Percentiles rank a stretch among this genome's conserved stretches.
phyloP scores from a whole-genome alignment of 495 filamentous ascomycete genomes.

The Jackrogersella multiformis region DNA sequence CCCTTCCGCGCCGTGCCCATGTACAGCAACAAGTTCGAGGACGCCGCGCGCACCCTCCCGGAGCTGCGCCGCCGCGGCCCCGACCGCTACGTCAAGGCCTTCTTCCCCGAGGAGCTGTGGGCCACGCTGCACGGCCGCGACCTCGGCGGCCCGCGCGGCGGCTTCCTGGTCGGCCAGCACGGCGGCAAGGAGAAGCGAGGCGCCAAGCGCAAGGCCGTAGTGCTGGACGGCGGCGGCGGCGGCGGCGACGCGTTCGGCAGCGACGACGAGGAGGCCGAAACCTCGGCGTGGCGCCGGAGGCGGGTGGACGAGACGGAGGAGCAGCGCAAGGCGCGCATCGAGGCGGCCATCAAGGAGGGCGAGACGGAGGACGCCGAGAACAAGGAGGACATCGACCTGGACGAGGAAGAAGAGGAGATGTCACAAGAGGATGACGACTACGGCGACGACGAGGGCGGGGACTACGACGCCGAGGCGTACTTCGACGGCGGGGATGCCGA shows the following conservation, averaged over 20 bases:
- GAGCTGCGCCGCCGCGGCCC: slow-evolving; percentile 50
- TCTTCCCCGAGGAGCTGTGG: slow-evolving; percentile 64
- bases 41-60: slow-evolving; percentile 56
- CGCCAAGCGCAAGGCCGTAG: slow-evolving; percentile 23
- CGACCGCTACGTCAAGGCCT: slow-evolving; percentile 54
- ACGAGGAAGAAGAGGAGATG: slow-evolving; percentile 57
- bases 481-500: slow-evolving; percentile 62
- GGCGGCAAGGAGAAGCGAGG: not conserved
- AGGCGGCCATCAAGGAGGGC: slow-evolving; percentile 46
- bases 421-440: slow-evolving; percentile 55
- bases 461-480: slow-evolving; percentile 65
- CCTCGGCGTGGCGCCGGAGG: slow-evolving; percentile 30
- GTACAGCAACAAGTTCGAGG: slow-evolving; percentile 59
- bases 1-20: slow-evolving; percentile 61
- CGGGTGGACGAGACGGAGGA: slow-evolving; percentile 53
- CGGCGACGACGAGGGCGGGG: slow-evolving; percentile 59
- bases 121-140: slow-evolving; percentile 59
- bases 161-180: slow-evolving; percentile 29
- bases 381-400: slow-evolving; percentile 46
- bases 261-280: slow-evolving; percentile 31
- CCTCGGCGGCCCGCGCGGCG: slow-evolving; percentile 31
- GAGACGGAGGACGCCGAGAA: slow-evolving; percentile 54
- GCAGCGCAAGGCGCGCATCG: slow-evolving; percentile 50
- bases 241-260: slow-evolving; percentile 23
- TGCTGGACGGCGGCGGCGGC: slow-evolving; percentile 31